A percentile compares a stretch with the other conserved stretches of the same genome.
Conservation (phyloP, 305 asterid species). For the Nicotiana rustica region DNA sequence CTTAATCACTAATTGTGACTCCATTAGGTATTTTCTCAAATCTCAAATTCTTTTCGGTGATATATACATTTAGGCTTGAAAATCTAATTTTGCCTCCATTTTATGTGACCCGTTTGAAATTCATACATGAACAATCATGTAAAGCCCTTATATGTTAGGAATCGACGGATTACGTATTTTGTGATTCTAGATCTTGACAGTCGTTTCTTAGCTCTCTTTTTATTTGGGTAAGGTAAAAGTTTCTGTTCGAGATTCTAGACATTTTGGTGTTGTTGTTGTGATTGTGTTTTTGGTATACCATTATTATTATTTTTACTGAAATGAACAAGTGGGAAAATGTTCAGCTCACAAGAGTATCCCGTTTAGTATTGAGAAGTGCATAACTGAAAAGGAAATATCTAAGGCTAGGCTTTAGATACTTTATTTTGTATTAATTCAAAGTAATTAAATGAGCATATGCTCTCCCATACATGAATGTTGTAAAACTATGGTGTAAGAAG, state of each 20-base stretch:
- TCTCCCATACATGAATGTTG: neutral
- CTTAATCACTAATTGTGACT: too few relatives aligned
- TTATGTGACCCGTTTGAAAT: neutral
- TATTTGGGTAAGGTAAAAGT: too few relatives aligned
- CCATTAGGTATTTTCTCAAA: neutral
- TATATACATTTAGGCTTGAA: neutral
- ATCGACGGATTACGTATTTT: neutral
- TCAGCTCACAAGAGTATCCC: neutral
- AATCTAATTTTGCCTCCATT: neutral
- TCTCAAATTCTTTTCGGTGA: too few relatives aligned
- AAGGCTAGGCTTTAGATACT: neutral
- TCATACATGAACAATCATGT: neutral
- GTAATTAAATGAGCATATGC: neutral
- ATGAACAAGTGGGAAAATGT: neutral
- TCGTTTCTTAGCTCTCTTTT: too few relatives aligned
- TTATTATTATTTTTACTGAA: too few relatives aligned
- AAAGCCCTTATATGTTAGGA: too few relatives aligned
- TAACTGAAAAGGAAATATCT: neutral
- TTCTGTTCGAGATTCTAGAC: too few relatives aligned
- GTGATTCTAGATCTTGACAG: neutral
- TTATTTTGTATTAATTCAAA: too few relatives aligned
- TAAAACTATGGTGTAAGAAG: neutral
- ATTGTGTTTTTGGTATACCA: too few relatives aligned
- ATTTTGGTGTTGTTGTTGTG: neutral
- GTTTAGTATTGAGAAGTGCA: neutral